Evolutionary conservation across 2,329 filamentous ascomycete species (phyloP).

Genomic region (Fonsecaea nubica): DNA sequence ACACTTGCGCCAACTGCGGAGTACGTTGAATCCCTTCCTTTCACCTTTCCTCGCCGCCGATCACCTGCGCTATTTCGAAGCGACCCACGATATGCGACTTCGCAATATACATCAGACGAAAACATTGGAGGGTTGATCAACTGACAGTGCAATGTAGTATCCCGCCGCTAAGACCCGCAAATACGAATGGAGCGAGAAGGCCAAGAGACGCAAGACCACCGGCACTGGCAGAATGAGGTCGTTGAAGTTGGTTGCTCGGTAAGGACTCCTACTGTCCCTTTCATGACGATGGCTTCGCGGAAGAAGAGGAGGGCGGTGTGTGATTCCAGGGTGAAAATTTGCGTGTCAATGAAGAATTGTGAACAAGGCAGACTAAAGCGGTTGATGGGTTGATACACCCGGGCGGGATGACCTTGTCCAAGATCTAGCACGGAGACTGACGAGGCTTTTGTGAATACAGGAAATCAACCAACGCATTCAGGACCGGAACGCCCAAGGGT

Average conservation of each 20-base stretch:
- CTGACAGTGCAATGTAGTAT: slow-evolving; percentile 59
- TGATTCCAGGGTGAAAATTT: neutral
- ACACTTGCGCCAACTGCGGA: slow-evolving; percentile 94
- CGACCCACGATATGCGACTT: neutral
- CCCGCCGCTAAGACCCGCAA: slow-evolving; percentile 96
- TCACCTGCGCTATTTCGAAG: no score
- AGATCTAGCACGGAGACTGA: neutral
- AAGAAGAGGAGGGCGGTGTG: neutral
- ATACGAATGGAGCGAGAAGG: slow-evolving; percentile 99
- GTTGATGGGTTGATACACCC: neutral
- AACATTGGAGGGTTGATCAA: neutral
- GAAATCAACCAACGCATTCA: slow-evolving; percentile 98
- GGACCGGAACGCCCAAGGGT: slow-evolving; percentile 82
- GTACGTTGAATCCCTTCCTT: slow-evolving; percentile 24
- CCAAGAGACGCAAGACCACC: slow-evolving; percentile 99
- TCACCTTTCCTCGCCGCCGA: neutral
- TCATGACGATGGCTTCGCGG: neutral
- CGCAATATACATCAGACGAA: neutral
- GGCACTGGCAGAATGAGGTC: slow-evolving; percentile 95
- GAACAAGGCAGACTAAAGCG: neutral
- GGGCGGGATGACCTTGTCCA: neutral
- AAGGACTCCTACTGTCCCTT: slow-evolving; percentile 19
- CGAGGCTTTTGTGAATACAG: slow-evolving; percentile 16
- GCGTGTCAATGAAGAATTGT: neutral
- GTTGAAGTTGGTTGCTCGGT: slow-evolving; percentile 85